phyloP scores from a whole-genome alignment of 441 rosid species.

The Metrosideros polymorpha region DNA sequence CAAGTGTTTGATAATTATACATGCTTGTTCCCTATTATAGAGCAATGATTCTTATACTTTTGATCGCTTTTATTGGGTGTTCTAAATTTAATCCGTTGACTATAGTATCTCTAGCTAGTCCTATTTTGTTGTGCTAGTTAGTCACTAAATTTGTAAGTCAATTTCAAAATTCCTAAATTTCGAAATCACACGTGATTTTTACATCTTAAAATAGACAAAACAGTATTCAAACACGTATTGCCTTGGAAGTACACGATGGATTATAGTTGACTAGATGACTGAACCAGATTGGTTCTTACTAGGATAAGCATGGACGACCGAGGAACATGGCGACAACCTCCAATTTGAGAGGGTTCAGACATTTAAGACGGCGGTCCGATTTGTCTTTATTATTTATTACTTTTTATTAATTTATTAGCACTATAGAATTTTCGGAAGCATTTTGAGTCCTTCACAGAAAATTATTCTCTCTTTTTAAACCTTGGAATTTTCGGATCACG shows the following conservation, averaged over 20 bases:
- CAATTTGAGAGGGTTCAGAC: neutral
- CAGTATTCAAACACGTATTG: neutral
- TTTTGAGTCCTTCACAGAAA: neutral
- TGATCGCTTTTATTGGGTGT: neutral
- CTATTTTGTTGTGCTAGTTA: neutral
- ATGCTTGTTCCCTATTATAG: neutral
- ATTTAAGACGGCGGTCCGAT: neutral
- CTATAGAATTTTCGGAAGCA: neutral
- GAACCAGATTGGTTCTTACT: neutral
- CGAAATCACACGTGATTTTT: neutral
- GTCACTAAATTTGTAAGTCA: neutral
- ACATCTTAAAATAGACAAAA: neutral
- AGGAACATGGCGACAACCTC: neutral
- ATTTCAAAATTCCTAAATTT: neutral
- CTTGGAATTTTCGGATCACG: neutral
- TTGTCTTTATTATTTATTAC: neutral
- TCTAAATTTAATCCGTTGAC: neutral
- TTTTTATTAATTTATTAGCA: neutral
- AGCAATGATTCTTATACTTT: neutral
- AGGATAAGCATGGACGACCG: neutral
- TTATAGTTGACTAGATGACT: neutral
- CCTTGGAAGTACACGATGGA: neutral
- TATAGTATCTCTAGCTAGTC: neutral
- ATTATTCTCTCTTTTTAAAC: neutral
- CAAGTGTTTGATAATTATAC: neutral